Base-by-base conservation (phyloP, 331 rosid species). In the Acacia concinna region DNA sequence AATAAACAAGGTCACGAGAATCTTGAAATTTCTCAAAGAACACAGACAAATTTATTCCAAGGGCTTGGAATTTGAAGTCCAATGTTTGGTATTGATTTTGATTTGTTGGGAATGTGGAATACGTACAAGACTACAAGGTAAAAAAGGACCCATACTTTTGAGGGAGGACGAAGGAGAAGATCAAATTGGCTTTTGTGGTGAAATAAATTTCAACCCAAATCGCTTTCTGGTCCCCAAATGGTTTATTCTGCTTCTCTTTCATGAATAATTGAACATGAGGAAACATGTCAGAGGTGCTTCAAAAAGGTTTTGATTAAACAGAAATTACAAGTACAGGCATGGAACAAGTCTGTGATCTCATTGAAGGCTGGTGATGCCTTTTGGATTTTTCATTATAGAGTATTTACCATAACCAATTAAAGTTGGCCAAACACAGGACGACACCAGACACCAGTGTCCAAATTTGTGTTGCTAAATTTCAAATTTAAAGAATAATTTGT, bases 1-100 rank as follows among this genome's bases (percentile, higher is more conserved):
- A 23, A 2, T 12, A 77, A 79, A 59, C 63, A 12, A 30, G 66
- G 75, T 92, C 97, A 92, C 97, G 94, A 79, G 97, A 88, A 78
- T 85, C 97, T 72, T 72, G 97, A 87, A 60, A 23, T 75, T 60
- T 23, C n/a, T 68, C 73, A 51, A 51, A 43, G 17, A 18, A 72
- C 73, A 57, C 44, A 7, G 49, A 74, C 90, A 8, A 80, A 85
- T 82, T 88, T 85, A 90, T 87, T 91, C 92, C 85, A 66, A 82
- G 83, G 40, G 68, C 76, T 85, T 62, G 68, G 68, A 23, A 17
- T 30, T 62, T 31, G 11, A 72, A 66, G 6, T 37, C 40, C 32
- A 67, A 21, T 1, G 25, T 35, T 35, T 56, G 63, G 31, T 56
- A 1, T 23, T 56, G 63, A 10, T 62, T 62, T 62, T 30, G 40